Evolutionary conservation across 1,284 basidiomycete genomes (phyloP), one percentile per base, ranked within the genome.

Genomic region (Agroathelia rolfsii): DNA sequence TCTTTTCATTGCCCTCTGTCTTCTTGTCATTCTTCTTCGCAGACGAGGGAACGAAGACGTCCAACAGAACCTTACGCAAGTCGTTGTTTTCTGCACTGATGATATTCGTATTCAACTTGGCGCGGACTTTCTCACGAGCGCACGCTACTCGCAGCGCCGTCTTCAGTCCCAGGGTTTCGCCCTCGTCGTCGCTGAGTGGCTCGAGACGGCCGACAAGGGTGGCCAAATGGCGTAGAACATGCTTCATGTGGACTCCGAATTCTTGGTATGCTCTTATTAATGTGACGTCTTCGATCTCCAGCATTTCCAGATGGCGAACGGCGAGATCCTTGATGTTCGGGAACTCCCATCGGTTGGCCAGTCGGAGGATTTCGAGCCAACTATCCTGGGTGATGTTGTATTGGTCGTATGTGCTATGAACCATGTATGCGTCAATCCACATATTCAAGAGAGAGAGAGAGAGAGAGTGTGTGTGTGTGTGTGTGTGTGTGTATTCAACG

Each of bases 171-270:
- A 76, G 57, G 6, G 53, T 53, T 28, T 55, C 49, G 24, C 65
- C 66, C 44, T 76, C 75, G 6, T 53, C 52, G 32, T 65, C 42
- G 3, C 55, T 51, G 14, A 75, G 51, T 8, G 67, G 55, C 11
- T 62, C 58, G 3, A 56, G 51, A 14, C 73, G 60, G 23, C 56
- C 50, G 15, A 69, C 51, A 0, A 84, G 58, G 1, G 65, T 62
- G 8, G 64, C 59, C 41, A 76, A 83, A 0, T 68, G 64, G 0
- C 66, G 64, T 18, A 78, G 57, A 16, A 83, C 59, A 25, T 73
- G 55, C 24, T 58, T 54, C 13, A 55, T 56, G 48, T 76, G 68
- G 37, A 83, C 61, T 0, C 58, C 53, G 50, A 71, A 72, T 13
- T 53, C 34, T 28, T 69, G 62, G 43, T 74, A 76, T 10, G 73